These are phyloP conservation scores for Lasiodiplodia sp. DNA, from an alignment of 2,329 filamentous ascomycete genomes.

Conservation along the genomic window DNA sequence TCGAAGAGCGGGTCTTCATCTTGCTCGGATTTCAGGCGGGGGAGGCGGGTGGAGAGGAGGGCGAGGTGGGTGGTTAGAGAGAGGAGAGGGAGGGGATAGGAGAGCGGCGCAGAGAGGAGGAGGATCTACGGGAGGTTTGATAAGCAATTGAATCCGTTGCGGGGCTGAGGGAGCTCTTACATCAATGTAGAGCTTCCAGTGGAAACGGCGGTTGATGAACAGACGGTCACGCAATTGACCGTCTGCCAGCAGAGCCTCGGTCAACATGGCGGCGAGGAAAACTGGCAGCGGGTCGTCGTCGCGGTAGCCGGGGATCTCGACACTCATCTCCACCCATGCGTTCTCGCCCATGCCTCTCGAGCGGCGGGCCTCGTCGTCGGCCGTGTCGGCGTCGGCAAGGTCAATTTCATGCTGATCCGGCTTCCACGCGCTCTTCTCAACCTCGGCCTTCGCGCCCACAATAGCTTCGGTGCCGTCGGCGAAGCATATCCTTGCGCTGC, in stretches of 20 bases:
- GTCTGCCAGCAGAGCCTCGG: conserved; percentile 81
- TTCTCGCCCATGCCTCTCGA: conserved; percentile 59
- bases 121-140: conserved; percentile 71
- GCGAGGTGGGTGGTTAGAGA: conserved; percentile 94
- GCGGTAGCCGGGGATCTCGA: conserved; percentile 88
- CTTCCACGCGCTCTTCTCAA: conserved; percentile 71
- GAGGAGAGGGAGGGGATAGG: conserved; percentile 90
- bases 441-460: conserved; percentile 93
- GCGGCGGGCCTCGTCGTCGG: conserved; percentile 37
- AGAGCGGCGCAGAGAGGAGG: conserved; percentile 89
- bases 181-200: conserved; percentile 96
- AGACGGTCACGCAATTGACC: conserved; percentile 72
- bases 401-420: conserved; percentile 38
- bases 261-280: conserved; percentile 86
- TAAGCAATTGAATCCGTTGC: background rate
- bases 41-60: conserved; percentile 84
- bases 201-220: conserved; percentile 88
- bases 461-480: conserved; percentile 95
- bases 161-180: conserved; percentile 61
- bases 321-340: conserved; percentile 85
- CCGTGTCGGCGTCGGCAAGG: conserved; percentile 52
- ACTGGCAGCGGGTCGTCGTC: conserved; percentile 92
- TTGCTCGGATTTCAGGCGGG: conserved; percentile 82
- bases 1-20: conserved; percentile 98
- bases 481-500: conserved; percentile 91